A percentile compares a stretch with the other conserved stretches of the same genome.
phyloP scores from a whole-genome alignment of 768 basidiomycete genomes.

The Suillus tomentosus region DNA sequence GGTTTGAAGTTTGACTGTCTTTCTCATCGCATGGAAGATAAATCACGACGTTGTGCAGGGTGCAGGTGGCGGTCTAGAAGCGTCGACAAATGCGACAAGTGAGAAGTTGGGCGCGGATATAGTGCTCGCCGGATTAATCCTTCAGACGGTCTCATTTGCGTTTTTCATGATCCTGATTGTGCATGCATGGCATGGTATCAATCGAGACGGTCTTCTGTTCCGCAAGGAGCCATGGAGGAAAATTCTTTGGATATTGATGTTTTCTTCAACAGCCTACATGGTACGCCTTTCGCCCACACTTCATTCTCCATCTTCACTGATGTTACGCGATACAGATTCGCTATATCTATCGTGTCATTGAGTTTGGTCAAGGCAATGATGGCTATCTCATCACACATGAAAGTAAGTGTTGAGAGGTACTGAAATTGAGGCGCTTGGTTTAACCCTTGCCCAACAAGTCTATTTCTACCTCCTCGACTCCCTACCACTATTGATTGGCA shows the following conservation, averaged over 20 bases:
- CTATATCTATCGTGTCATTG: constrained; percentile 31
- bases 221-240: constrained; percentile 21
- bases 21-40: not conserved
- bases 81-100: constrained; percentile 12
- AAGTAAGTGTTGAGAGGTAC: constrained; percentile 14
- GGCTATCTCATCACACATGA: constrained; percentile 27
- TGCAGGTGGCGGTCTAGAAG: constrained; percentile 24
- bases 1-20: constrained; percentile 14
- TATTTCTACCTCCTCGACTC: constrained; percentile 34
- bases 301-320: not conserved
- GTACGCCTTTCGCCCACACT: constrained; percentile 18
- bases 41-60: constrained; percentile 17
- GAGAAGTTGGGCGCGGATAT: constrained; percentile 18
- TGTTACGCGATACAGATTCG: constrained; percentile 22
- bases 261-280: constrained; percentile 27
- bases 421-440: not conserved
- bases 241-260: constrained; percentile 24
- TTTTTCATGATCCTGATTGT: constrained; percentile 23
- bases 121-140: constrained; percentile 27
- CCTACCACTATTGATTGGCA: constrained; percentile 30
- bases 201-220: constrained; percentile 9
- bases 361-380: constrained; percentile 22
- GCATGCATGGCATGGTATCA: constrained; percentile 18
- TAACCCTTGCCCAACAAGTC: constrained; percentile 16
- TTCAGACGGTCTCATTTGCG: constrained; percentile 30